phyloP scores from a whole-genome alignment of 345 rosid species.

The Sisymbrium irio region DNA sequence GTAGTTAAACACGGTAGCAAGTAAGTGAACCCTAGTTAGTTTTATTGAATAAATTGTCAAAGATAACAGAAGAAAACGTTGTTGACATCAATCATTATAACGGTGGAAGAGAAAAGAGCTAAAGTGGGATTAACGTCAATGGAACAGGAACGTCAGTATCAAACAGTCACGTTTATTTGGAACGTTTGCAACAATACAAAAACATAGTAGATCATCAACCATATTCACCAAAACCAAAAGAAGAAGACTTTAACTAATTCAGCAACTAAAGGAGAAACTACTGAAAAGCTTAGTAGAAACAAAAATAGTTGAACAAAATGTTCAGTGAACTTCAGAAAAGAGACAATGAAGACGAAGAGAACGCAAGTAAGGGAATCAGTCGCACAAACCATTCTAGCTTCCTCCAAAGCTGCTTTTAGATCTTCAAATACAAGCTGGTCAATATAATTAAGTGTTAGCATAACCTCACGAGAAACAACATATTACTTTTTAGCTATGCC shows the following conservation, averaged over 20 bases:
- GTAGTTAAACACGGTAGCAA: constrained; percentile 31
- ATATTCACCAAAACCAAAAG: neutral
- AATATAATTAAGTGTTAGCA: constrained; percentile 37
- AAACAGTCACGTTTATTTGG: neutral
- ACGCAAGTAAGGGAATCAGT: constrained; percentile 21
- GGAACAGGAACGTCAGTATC: neutral
- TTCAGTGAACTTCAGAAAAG: constrained; percentile 13
- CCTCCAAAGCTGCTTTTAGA: constrained; percentile 95
- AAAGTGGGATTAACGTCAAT: neutral
- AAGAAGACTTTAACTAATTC: neutral
- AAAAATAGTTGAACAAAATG: constrained; percentile 10
- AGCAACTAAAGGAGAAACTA: constrained; percentile 8
- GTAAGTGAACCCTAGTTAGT: neutral
- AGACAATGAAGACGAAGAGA: constrained; percentile 11
- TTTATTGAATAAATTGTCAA: neutral
- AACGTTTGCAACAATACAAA: neutral
- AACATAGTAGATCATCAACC: constrained; percentile 9
- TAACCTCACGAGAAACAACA: constrained; percentile 10
- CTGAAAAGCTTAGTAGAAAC: neutral
- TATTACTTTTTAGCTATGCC: neutral
- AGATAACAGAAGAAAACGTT: constrained; percentile 1
- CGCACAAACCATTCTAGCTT: constrained; percentile 76
- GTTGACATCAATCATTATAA: neutral
- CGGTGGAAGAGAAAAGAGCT: neutral
- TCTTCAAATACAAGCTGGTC: constrained; percentile 85